Evolutionary conservation across 352 stramenopile genomes (phyloP).

Genomic region (Elongisporangium prolatum): DNA sequence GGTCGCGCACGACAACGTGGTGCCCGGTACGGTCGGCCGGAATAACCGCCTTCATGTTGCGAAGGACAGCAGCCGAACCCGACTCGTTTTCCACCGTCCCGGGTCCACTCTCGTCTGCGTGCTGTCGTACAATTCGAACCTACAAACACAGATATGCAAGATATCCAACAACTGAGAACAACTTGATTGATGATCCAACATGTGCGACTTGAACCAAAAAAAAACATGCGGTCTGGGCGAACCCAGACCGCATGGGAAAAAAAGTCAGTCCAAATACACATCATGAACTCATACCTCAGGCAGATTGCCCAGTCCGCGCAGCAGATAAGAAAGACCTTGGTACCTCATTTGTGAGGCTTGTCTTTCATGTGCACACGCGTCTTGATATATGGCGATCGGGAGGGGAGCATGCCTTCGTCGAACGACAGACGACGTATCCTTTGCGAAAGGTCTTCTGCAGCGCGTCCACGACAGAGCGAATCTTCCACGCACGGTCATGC

Average conservation of each 20-base stretch:
- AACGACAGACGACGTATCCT: slow-evolving; percentile 7
- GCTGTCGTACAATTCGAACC: no score
- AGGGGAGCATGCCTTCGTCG: slow-evolving; percentile 6
- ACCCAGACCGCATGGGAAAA: no score
- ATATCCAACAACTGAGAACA: neutral
- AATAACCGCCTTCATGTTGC: neutral
- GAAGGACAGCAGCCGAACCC: neutral
- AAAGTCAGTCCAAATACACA: no score
- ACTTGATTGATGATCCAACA: neutral
- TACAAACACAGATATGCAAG: neutral
- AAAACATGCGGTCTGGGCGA: neutral
- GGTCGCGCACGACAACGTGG: slow-evolving; percentile 6
- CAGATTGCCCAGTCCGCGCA: slow-evolving; percentile 7
- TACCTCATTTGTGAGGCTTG: no score
- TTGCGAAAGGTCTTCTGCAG: slow-evolving; percentile 6
- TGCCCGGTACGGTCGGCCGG: neutral
- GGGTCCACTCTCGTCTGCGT: slow-evolving; percentile 8
- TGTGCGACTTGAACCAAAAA: slow-evolving; percentile 1
- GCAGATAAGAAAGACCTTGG: slow-evolving; percentile 9
- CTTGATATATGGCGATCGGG: no score
- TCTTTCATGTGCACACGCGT: no score
- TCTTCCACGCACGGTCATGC: no score
- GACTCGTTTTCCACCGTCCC: neutral
- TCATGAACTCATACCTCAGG: slow-evolving; percentile 3
- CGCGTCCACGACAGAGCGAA: no score